Evolutionary conservation across 75 land plant species (phyloP), one percentile per base, ranked within the genome.

Genomic region (Pinus tabuliformis): DNA sequence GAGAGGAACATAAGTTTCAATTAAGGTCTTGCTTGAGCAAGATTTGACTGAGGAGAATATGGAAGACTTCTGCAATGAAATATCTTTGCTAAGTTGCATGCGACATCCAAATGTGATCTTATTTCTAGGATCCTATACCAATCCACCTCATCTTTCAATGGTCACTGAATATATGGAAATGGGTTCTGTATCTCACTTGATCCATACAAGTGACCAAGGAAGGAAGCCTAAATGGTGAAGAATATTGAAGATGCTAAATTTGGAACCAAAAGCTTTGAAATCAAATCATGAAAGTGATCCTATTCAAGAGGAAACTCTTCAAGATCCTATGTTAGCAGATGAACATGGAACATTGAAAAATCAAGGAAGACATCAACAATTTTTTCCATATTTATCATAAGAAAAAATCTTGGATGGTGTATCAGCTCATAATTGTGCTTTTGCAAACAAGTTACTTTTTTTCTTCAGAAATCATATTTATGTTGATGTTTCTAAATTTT

Each of bases 1-100:
- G 99, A 93, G 90, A 78, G 99, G 99, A 36, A 96, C 99, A 73
- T 92, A 96, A 72, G 99, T 96, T 80, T 96, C 99, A 33, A 91
- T 96, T 15, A 96, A 96, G 84, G 85, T 96, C 61, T 94, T 96
- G 71, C 84, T 96, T 58, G 99, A 96, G 82, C 99, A 96, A 81
- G 94, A 93, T 79, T 75, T 93, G 61, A 96, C 92, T 15, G 78
- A 86, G 79, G 99, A 96, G 78, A 96, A 93, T 63, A 96, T 92
- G 84, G 94, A 91, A 80, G 99, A 96, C 57, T 96, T 96, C 65
- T 96, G 93, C 89, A 96, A 96, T 82, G 99, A 96, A 76, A 91
- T 96, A 70, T 85, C 90, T 6, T 85, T 96, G 26, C 73, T 95
- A 37, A 96, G 99, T 79, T 94, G 94, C 42, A 84, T 96, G 82